Base-by-base conservation (phyloP, 2,329 filamentous ascomycete species). In the Epicoccum sorghinum region DNA sequence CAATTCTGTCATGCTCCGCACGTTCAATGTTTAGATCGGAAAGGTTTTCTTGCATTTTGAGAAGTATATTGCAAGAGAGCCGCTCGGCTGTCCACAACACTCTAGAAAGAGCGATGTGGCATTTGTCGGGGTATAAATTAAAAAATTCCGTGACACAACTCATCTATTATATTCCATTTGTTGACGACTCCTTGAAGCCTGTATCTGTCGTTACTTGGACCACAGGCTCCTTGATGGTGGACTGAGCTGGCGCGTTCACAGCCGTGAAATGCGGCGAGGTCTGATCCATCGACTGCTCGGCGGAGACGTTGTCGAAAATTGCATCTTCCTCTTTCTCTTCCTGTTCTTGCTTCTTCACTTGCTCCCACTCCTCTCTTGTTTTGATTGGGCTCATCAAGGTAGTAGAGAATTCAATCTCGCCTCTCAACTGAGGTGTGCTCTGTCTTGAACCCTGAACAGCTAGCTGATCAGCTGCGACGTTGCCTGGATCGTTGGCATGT, bases 401-500 rank as follows among this genome's bases (percentile, higher is more conserved):
- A 4, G 45, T 49, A 9, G 54, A 59, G 27, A 56, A 52, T 10
- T 62, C 52, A 23, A 48, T 46, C 10, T 46, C 47, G 13, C 44
- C 52, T 14, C 60, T 52, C 9, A 61, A 52, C 33, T 60, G 50
- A 2, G 58, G 54, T 13, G 62, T 65, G 35, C 62, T 65, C 18
- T 24, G 25, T 13, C 56, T 54, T 14, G 60, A 62, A 7, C 62
- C 62, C 35, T 58, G 52, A 10, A 63, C 58, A 35, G 65, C 65
- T n/a, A 67, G 30, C 4, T 50, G 40, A 78, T 98, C 93, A 1
- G 95, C 95, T 10, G 86, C 89, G 39, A 86, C 80, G 67, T 98
- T 98, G 1, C 93, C 93, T 3, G 78, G 74, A 61, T 91, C 81
- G 39, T 81, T 80, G 24, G 82, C 82, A 71, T 99, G 95, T 0